These are phyloP conservation scores for Dactylonectria estremocensis DNA, from an alignment of 2,329 filamentous ascomycete species.

Conservation along the genomic window DNA sequence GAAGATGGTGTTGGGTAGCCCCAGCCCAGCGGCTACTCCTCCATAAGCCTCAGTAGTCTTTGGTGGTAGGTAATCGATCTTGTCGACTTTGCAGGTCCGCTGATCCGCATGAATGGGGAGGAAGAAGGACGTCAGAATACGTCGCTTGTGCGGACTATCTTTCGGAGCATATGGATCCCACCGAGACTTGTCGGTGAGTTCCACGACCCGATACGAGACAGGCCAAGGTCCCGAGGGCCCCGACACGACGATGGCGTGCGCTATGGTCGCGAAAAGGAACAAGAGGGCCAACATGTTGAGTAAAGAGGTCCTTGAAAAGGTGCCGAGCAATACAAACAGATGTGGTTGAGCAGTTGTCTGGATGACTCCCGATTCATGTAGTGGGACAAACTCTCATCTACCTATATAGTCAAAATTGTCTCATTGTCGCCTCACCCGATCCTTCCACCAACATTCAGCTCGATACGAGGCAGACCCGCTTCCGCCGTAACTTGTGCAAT, in stretches of 20 bases:
- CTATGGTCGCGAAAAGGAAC: slow-evolving; percentile 14
- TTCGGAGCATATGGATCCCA: slow-evolving; percentile 39
- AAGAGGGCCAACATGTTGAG: slow-evolving; percentile 1
- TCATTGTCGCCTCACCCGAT: too few species aligned
- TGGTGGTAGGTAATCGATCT: slow-evolving; percentile 35
- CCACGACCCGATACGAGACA: slow-evolving; percentile 33
- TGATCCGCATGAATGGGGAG: slow-evolving; percentile 22
- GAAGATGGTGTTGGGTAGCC: slow-evolving; percentile 29
- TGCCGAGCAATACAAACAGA: neutral
- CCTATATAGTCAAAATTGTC: too few species aligned
- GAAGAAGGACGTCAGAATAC: slow-evolving; percentile 32
- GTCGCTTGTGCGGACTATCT: slow-evolving; percentile 32
- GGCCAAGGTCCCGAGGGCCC: slow-evolving; percentile 26
- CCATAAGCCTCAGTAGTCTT: slow-evolving; percentile 21
- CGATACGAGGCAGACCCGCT: too few species aligned
- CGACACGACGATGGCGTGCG: slow-evolving; percentile 29
- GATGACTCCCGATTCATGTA: too few species aligned
- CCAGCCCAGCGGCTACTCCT: slow-evolving; percentile 7
- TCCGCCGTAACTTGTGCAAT: too few species aligned
- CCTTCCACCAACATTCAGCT: too few species aligned
- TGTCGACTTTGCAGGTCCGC: slow-evolving; percentile 20
- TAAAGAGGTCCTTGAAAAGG: neutral
- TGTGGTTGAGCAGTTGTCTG: too few species aligned
- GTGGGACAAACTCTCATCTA: too few species aligned
- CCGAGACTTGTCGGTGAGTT: slow-evolving; percentile 37